Percentiles rank a stretch among this genome's conserved stretches.
Evolutionary conservation across 208 protist genomes (phyloP).

Genomic region (Leishmania braziliensis): DNA sequence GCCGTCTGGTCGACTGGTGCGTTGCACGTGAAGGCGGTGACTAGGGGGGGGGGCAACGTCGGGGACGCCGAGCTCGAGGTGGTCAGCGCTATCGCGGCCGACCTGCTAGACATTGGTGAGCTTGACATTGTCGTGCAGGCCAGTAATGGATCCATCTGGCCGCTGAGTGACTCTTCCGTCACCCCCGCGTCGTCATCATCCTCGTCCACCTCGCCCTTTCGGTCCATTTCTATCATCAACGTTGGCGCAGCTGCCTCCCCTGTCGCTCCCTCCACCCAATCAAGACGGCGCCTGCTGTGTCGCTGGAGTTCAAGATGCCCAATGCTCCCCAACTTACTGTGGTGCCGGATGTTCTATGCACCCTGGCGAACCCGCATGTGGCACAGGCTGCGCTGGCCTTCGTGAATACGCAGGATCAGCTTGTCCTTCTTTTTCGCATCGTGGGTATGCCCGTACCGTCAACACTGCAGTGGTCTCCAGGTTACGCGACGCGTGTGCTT

Average conservation of each 20-base stretch:
- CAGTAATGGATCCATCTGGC: constrained; percentile 43
- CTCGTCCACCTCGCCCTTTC: not conserved
- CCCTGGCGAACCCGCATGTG: not conserved
- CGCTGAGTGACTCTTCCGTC: constrained; percentile 21
- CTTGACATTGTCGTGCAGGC: constrained; percentile 51
- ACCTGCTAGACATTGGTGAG: constrained; percentile 40
- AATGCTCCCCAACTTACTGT: constrained; percentile 16
- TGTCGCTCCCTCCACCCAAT: not conserved
- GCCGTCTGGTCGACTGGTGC: constrained; percentile 7
- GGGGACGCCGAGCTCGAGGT: constrained; percentile 11
- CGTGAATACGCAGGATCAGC: constrained; percentile 31
- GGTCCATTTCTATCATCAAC: not conserved
- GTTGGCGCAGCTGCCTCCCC: not conserved
- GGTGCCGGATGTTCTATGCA: constrained; percentile 7
- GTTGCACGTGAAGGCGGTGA: not conserved
- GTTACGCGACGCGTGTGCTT: constrained; percentile 19
- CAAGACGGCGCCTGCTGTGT: not conserved
- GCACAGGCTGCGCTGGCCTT: constrained; percentile 29
- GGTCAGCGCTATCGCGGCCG: constrained; percentile 53
- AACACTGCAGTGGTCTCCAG: constrained; percentile 4
- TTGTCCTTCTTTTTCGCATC: constrained; percentile 26
- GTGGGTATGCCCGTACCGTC: not conserved
- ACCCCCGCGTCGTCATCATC: not conserved
- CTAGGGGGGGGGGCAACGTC: not conserved
- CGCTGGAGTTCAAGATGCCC: constrained; percentile 4